These are phyloP conservation scores for Antarctomyces pellizariae DNA, from an alignment of 495 filamentous ascomycete species.

Conservation along the genomic window DNA sequence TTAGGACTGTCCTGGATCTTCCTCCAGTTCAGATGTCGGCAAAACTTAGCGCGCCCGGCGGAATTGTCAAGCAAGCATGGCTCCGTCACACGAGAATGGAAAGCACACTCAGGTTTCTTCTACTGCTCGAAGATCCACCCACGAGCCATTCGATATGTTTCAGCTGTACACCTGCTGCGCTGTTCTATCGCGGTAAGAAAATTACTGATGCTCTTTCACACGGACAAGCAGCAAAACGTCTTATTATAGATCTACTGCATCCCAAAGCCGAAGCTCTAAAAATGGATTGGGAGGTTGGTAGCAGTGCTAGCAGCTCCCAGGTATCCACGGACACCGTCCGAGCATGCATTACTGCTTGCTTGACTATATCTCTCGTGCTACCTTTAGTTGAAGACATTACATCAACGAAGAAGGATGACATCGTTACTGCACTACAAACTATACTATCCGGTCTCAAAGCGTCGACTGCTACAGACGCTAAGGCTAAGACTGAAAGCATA, in stretches of 20 bases:
- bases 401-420: no score
- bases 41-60: conserved; percentile 7
- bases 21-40: conserved; percentile 1
- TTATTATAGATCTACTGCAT: conserved; percentile 23
- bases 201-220: no score
- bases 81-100: conserved; percentile 9
- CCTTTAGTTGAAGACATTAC: conserved; percentile 18
- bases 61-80: conserved; percentile 19
- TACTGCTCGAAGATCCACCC: conserved; percentile 10
- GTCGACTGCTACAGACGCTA: no score
- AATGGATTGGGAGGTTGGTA: conserved; percentile 20
- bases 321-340: conserved; percentile 23
- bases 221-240: conserved; percentile 19
- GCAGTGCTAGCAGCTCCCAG: conserved; percentile 16
- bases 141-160: no score
- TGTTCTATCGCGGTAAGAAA: no score
- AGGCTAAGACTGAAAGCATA: no score
- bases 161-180: no score
- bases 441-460: no score
- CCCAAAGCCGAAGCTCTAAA: conserved; percentile 23
- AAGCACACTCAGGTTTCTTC: conserved; percentile 9
- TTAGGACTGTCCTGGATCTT: conserved; percentile 12
- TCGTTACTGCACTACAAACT: no score
- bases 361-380: conserved; percentile 19
- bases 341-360: conserved; percentile 21